phyloP scores from a whole-genome alignment of 2,329 filamentous ascomycete species.

The Sordariomycetes sp. region DNA sequence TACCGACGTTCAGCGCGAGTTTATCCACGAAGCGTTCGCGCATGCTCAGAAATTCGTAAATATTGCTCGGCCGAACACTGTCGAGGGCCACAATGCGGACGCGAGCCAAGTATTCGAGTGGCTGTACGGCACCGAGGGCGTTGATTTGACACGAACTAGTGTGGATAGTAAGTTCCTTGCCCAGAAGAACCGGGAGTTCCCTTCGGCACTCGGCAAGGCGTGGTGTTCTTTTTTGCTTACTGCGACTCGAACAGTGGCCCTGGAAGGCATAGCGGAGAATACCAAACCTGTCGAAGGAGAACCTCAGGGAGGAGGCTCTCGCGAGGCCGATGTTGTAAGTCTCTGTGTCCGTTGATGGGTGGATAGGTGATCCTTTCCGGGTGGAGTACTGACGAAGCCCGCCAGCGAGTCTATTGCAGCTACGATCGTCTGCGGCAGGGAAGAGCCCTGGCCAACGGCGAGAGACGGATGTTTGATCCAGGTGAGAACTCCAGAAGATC shows the following conservation, averaged over 20 bases:
- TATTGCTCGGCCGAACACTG: neutral
- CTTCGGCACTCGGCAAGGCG: neutral
- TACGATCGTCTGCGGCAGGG: neutral
- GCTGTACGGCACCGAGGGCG: neutral
- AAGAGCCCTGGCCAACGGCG: neutral
- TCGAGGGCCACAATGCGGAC: neutral
- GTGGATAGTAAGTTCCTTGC: no score
- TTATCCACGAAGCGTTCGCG: neutral
- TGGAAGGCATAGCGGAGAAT: neutral
- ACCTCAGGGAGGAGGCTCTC: neutral
- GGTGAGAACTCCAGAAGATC: neutral
- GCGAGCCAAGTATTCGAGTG: neutral
- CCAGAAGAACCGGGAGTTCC: neutral
- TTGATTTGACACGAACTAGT: neutral
- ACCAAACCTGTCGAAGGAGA: neutral
- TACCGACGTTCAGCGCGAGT: no score
- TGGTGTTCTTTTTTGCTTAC: neutral
- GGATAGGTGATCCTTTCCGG: neutral
- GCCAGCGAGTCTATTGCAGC: neutral
- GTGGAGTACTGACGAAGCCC: neutral
- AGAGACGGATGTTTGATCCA: neutral
- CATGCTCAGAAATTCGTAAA: neutral
- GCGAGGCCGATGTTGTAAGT: neutral
- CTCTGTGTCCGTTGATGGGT: neutral
- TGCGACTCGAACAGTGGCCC: neutral